Conservation (phyloP, 192 early-diverging fungal species). For the Endogone sp. region DNA sequence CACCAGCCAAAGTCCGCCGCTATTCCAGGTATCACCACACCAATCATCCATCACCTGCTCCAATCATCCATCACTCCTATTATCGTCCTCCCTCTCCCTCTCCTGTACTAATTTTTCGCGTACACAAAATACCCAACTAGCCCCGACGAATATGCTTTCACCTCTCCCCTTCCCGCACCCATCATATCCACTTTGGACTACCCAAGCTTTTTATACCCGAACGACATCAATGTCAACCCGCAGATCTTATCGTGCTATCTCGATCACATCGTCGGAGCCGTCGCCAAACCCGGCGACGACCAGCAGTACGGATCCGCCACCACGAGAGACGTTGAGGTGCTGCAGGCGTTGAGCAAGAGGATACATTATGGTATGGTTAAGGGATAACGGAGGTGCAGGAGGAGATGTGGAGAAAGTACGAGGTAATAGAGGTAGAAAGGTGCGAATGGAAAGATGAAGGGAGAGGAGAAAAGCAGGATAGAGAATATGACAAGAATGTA, state of each 20-base stretch:
- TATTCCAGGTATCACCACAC: slow-evolving; percentile 90
- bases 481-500: too few species aligned
- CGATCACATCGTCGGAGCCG: slow-evolving; percentile 72
- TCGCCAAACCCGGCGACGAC: slow-evolving; percentile 77
- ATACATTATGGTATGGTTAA: slow-evolving; percentile 82
- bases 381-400: too few species aligned
- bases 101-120: slow-evolving; percentile 77
- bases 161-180: slow-evolving; percentile 71
- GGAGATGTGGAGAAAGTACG: background rate
- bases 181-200: slow-evolving; percentile 82
- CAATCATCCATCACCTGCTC: slow-evolving; percentile 78
- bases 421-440: too few species aligned
- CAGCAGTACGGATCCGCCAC: slow-evolving; percentile 91
- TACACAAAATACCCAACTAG: slow-evolving; percentile 60
- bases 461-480: too few species aligned
- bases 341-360: slow-evolving; percentile 87
- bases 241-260: slow-evolving; percentile 82
- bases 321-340: slow-evolving; percentile 87
- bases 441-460: too few species aligned
- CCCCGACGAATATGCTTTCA: slow-evolving; percentile 97
- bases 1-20: slow-evolving; percentile 67
- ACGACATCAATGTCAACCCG: slow-evolving; percentile 84
- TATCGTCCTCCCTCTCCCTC: slow-evolving; percentile 70
- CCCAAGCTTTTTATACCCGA: slow-evolving; percentile 69
- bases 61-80: slow-evolving; percentile 81